These are phyloP conservation scores for Diplodia seriata DNA, from an alignment of 2,329 filamentous ascomycete genomes.

Conservation along the genomic window DNA sequence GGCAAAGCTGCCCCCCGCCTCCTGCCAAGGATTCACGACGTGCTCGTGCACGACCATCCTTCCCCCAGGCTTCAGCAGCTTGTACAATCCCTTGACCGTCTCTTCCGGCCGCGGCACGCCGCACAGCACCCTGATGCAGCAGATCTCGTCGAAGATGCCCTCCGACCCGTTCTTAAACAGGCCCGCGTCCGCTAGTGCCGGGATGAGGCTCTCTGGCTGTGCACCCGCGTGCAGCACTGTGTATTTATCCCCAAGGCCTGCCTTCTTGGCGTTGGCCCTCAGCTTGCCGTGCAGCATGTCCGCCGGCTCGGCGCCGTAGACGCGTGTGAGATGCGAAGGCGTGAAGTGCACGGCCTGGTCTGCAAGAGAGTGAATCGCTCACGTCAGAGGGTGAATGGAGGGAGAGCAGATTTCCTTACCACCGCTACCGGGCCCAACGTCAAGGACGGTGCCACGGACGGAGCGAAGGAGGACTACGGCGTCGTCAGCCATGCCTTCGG, in stretches of 20 bases:
- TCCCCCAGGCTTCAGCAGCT: slow-evolving; percentile 61
- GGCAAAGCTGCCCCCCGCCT: slow-evolving; percentile 49
- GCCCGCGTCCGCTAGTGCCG: slow-evolving; percentile 53
- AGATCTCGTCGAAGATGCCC: slow-evolving; percentile 62
- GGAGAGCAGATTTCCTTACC: not conserved
- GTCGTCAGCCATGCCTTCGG: slow-evolving; percentile 46
- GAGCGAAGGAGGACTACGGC: slow-evolving; percentile 40
- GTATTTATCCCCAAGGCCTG: slow-evolving; percentile 57
- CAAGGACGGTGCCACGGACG: slow-evolving; percentile 46
- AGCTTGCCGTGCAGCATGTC: slow-evolving; percentile 56
- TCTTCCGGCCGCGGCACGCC: slow-evolving; percentile 58
- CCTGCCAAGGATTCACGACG: slow-evolving; percentile 59
- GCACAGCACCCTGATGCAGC: slow-evolving; percentile 62
- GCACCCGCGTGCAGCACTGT: slow-evolving; percentile 57
- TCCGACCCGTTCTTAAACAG: slow-evolving; percentile 43
- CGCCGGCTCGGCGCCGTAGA: slow-evolving; percentile 64
- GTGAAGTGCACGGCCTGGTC: slow-evolving; percentile 57
- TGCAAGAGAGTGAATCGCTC: not conserved
- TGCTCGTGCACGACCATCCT: slow-evolving; percentile 64
- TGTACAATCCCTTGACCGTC: slow-evolving; percentile 57
- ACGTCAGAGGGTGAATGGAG: not conserved
- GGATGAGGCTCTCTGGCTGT: slow-evolving; percentile 55
- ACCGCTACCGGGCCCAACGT: slow-evolving; percentile 59
- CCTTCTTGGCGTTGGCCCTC: slow-evolving; percentile 47
- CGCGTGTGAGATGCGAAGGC: slow-evolving; percentile 51